Evolutionary conservation across 306 rosid species (phyloP).

Genomic region (Pyrus communis): DNA sequence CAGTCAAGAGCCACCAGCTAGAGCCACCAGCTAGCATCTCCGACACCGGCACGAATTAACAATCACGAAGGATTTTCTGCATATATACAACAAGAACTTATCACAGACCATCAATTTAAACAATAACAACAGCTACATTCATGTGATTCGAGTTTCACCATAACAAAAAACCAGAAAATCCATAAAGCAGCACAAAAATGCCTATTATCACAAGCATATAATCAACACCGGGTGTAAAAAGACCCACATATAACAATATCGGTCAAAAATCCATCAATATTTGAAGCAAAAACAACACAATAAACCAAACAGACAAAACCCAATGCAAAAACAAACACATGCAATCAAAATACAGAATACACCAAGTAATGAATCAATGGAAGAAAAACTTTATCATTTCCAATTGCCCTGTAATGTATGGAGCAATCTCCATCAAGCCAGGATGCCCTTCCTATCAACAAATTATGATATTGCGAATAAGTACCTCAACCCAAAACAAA

Average conservation of each 20-base stretch:
- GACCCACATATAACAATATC: not conserved
- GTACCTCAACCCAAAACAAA: too few relatives aligned
- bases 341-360: not conserved
- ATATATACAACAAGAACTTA: not conserved
- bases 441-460: too few relatives aligned
- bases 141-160: not conserved
- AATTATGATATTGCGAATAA: too few relatives aligned
- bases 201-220: not conserved
- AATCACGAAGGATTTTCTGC: not conserved
- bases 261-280: not conserved
- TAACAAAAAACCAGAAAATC: not conserved
- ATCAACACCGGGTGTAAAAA: too few relatives aligned
- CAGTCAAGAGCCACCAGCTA: not conserved
- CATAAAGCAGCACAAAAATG: not conserved
- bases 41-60: not conserved
- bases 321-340: not conserved
- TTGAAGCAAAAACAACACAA: not conserved
- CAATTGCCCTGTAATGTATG: too few relatives aligned
- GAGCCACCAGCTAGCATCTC: not conserved
- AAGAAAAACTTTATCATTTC: not conserved
- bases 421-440: too few relatives aligned
- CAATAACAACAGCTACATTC: not conserved
- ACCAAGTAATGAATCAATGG: not conserved
- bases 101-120: not conserved
- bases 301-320: not conserved